A percentile compares a stretch with the other conserved stretches of the same genome.
phyloP scores from a whole-genome alignment of 2,329 filamentous ascomycete species.

The Diaporthe amygdali region DNA sequence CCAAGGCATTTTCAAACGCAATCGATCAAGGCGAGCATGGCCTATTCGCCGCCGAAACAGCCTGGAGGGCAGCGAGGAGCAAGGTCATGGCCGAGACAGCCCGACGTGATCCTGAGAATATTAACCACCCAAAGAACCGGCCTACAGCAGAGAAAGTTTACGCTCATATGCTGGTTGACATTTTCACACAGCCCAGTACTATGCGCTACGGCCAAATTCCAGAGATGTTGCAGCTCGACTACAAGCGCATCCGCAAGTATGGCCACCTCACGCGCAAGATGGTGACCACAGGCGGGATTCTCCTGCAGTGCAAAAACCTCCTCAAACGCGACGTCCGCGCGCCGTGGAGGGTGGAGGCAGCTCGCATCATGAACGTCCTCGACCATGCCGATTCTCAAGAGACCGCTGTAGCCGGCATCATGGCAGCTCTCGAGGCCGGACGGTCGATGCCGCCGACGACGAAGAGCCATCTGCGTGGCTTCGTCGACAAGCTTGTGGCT shows the following conservation, averaged over 20 bases:
- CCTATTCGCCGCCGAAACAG: slow-evolving; percentile 64
- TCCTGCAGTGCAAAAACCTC: slow-evolving; percentile 82
- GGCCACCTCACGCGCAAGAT: slow-evolving; percentile 66
- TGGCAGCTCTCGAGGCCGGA: slow-evolving; percentile 66
- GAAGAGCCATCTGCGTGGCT: slow-evolving; percentile 61
- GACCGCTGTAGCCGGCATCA: slow-evolving; percentile 62
- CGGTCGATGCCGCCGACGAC: slow-evolving; percentile 70
- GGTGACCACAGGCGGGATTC: slow-evolving; percentile 74
- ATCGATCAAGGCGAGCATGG: slow-evolving; percentile 60
- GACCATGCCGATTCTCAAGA: slow-evolving; percentile 60
- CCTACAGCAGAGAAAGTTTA: slow-evolving; percentile 75
- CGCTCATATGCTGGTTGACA: slow-evolving; percentile 75
- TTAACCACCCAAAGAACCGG: slow-evolving; percentile 65
- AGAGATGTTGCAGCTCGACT: slow-evolving; percentile 76
- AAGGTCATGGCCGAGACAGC: slow-evolving; percentile 71
- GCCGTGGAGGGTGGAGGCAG: slow-evolving; percentile 77
- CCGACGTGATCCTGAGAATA: slow-evolving; percentile 71
- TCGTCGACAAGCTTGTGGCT: slow-evolving; percentile 61
- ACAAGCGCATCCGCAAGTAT: slow-evolving; percentile 63
- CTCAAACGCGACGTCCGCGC: slow-evolving; percentile 80
- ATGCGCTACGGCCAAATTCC: slow-evolving; percentile 63
- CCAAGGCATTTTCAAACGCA: slow-evolving; percentile 72
- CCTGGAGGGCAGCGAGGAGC: slow-evolving; percentile 68
- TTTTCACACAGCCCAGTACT: slow-evolving; percentile 71
- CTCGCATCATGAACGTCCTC: slow-evolving; percentile 72